Conservation (phyloP, 257 asterid species). For the Primulina tabacum region DNA sequence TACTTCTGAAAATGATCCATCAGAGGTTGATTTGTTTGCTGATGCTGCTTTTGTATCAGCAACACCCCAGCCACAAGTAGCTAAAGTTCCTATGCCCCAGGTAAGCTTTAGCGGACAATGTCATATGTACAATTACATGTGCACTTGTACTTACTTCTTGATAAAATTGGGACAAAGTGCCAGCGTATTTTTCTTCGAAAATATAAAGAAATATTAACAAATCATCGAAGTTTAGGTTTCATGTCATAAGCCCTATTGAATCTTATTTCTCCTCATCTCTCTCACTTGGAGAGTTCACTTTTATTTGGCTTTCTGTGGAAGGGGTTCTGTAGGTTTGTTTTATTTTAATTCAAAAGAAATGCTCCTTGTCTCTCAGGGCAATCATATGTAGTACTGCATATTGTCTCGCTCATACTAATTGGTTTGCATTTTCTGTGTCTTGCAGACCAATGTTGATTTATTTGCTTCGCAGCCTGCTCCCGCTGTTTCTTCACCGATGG, state of each 20-base stretch:
- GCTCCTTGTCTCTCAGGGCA: background rate
- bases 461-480: slow-evolving; percentile 66
- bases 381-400: background rate
- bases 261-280: background rate
- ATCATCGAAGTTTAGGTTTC: background rate
- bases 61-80: slow-evolving; percentile 37
- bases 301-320: background rate
- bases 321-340: background rate
- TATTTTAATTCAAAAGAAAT: background rate
- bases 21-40: slow-evolving; percentile 90
- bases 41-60: slow-evolving; percentile 89
- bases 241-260: background rate
- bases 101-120: slow-evolving; percentile 29
- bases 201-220: background rate
- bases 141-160: background rate
- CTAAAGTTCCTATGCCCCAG: slow-evolving; percentile 45
- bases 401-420: slow-evolving; percentile 3
- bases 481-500: slow-evolving; percentile 49
- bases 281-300: background rate
- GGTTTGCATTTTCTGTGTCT: slow-evolving; percentile 16
- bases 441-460: slow-evolving; percentile 62
- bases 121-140: background rate
- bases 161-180: background rate
- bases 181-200: background rate
- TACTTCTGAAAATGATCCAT: slow-evolving; percentile 35